Base-by-base conservation (phyloP, 1,284 basidiomycete genomes). In the Megacollybia platyphylla region DNA sequence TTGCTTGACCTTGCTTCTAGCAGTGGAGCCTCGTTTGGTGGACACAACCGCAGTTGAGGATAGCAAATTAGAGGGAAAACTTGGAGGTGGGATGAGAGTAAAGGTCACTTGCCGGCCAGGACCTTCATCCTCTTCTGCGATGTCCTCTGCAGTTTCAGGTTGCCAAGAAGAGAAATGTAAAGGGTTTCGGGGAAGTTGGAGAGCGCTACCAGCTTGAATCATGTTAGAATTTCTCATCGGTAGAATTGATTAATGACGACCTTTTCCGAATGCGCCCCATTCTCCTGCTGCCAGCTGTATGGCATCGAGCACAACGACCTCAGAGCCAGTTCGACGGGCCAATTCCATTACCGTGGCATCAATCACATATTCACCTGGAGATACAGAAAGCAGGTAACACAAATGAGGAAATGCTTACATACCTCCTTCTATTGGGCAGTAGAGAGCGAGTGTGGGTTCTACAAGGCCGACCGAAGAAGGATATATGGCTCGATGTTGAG, bases 281-380 rank as follows among this genome's bases (percentile, higher is more conserved):
- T 84, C 79, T 4, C 84, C 84, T 9, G 82, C 89, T 43, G 87
- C 83, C 17, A 91, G 65, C 45, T 90, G 86, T 7, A 84, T 74
- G 0, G 79, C 69, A 57, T 93, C 88, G 41, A 93, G 55, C 8
- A 88, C 76, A 11, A 91, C 67, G 4, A 92, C 80, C 49, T 92
- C 89, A 11, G 87, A 75, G 26, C 71, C 73, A 2, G 79, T 76
- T 45, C 73, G 69, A 35, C 71, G 69, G 2, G 87, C 87, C 47
- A 91, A 63, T 53, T 87, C 81, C 37, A 71, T 66, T 11, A 92
- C 79, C 1, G 87, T 87, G 28, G 77, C 73, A 52, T 86, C 79
- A 26, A 91, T 69, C 34, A 91, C 70, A 55, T 83, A 72, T 46
- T 81, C 76, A 24, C 31, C 20, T 24, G 20, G 5, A 24, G 5